Evolutionary conservation across 2,329 filamentous ascomycete species (phyloP).

Genomic region (Leptosphaerulina australis): DNA sequence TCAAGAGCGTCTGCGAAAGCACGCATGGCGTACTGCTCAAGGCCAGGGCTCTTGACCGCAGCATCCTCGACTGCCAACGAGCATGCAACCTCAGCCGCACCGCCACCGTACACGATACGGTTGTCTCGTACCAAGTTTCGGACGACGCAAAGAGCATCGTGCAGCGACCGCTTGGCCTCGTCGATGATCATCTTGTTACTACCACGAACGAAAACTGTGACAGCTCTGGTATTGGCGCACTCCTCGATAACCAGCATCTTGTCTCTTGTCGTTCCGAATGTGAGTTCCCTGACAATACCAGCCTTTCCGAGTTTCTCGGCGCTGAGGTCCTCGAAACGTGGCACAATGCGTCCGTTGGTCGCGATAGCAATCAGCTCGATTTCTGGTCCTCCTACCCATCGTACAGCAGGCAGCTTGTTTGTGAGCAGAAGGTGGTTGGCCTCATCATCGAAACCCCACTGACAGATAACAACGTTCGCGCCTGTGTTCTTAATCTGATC

Average conservation of each 20-base stretch:
- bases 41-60: slow-evolving; percentile 90
- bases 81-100: slow-evolving; percentile 96
- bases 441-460: slow-evolving; percentile 99
- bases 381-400: slow-evolving; percentile 97
- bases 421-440: slow-evolving; percentile 96
- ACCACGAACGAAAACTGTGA: slow-evolving; percentile 93
- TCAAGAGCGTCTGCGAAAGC: slow-evolving; percentile 96
- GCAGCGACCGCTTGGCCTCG: slow-evolving; percentile 95
- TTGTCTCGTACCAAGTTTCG: slow-evolving; percentile 96
- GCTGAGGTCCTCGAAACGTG: slow-evolving; percentile 92
- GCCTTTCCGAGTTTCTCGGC: slow-evolving; percentile 89
- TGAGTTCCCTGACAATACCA: slow-evolving; percentile 91
- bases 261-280: slow-evolving; percentile 94
- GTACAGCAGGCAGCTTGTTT: slow-evolving; percentile 91
- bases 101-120: slow-evolving; percentile 95
- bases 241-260: slow-evolving; percentile 99
- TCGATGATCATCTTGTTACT: slow-evolving; percentile 99
- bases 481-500: slow-evolving; percentile 96
- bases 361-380: slow-evolving; percentile 99
- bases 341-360: slow-evolving; percentile 96
- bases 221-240: slow-evolving; percentile 95
- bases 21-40: slow-evolving; percentile 99
- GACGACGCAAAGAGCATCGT: slow-evolving; percentile 96
- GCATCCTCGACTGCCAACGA: slow-evolving; percentile 95
- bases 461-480: slow-evolving; percentile 96